Base-by-base conservation (phyloP, 208 protist genomes). In the Leptomonas seymouri region DNA sequence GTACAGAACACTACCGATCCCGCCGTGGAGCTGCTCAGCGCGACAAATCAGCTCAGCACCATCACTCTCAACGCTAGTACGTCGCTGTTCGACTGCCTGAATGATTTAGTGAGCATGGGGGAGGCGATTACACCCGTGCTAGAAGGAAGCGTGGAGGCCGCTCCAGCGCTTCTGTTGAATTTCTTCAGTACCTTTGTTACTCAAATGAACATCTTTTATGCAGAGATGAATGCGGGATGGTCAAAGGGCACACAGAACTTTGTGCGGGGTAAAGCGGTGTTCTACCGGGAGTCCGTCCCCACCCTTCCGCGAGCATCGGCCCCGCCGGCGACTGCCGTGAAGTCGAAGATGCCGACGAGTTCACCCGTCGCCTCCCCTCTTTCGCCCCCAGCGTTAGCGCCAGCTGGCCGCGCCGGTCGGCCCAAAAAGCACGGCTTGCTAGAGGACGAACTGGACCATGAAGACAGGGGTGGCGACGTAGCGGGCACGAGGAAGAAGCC, bases 71-170 rank as follows among this genome's bases (percentile, higher is more conserved):
- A 54, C 63, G 57, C 71, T 11, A 67, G 63, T 58, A 23, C 57
- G 18, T 71, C 39, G 15, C 57, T 94, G 18, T 51, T 55, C 6
- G 78, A 80, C 39, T 94, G 86, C 41, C 74, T 95, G 27, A 36
- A 44, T 3, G 89, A 95, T 54, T 57, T 95, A 21, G 55, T 74
- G 3, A 76, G 58, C 46, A 92, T 92, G 86, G 80, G 84, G 6
- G 75, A 80, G 67, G 89, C 89, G 8, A 90, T 91, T 82, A 53
- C 61, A 30, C 78, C 86, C 7, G 84, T 90, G 25, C 81, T 91
- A 63, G 70, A 79, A 44, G 76, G 50, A 23, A 82, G 75, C 31
- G 80, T 80, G 14, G 83, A 89, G 45, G 63, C 80, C 20, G 78
- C 77, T 20, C 58, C 75, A 21, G 68, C 78, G 48, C 76, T 95